These are phyloP conservation scores for Choiromyces venosus DNA, from an alignment of 495 filamentous ascomycete species.

Conservation along the genomic window DNA sequence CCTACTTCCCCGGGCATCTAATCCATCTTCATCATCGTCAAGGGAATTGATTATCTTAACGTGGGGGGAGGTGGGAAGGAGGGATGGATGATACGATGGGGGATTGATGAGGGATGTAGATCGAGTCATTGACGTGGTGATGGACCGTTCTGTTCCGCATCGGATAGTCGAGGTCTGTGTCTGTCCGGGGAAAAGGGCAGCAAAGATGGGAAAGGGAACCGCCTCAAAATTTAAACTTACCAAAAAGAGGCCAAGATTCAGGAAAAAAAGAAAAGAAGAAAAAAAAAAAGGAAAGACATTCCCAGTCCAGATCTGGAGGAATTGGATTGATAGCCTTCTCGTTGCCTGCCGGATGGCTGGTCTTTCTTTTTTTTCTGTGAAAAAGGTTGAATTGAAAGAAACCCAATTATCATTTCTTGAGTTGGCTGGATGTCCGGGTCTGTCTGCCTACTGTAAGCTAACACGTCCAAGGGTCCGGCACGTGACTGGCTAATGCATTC, in stretches of 20 bases:
- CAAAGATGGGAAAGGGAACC: neutral
- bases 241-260: neutral
- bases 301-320: neutral
- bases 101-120: slow-evolving; percentile 26
- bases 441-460: neutral
- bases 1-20: neutral
- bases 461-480: neutral
- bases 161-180: slow-evolving; percentile 19
- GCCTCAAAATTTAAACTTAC: neutral
- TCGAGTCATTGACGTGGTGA: slow-evolving; percentile 36
- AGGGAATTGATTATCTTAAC: neutral
- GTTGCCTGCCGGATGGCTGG: neutral
- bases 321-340: neutral
- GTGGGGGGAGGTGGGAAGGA: neutral
- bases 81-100: neutral
- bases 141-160: neutral
- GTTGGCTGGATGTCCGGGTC: neutral
- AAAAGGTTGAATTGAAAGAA: neutral
- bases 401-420: neutral
- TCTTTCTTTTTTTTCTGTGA: no score
- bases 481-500: neutral
- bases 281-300: neutral
- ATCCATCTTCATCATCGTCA: neutral
- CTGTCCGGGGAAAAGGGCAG: slow-evolving; percentile 4
- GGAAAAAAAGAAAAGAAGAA: neutral